phyloP scores from a whole-genome alignment of 495 filamentous ascomycete genomes.

The Extremus antarcticus region DNA sequence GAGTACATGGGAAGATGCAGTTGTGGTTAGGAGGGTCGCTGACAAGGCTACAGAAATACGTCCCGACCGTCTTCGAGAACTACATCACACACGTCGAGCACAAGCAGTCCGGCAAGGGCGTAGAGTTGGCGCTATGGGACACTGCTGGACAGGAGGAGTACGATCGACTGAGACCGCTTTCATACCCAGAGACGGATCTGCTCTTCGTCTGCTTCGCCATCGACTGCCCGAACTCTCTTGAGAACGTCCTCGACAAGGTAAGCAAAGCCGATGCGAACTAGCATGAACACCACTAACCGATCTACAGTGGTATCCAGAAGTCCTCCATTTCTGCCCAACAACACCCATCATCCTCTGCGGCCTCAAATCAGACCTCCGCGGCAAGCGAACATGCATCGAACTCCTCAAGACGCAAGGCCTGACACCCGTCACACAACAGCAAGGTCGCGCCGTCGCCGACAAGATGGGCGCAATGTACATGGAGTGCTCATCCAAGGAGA shows the following conservation, averaged over 20 bases:
- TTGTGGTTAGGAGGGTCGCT: neutral
- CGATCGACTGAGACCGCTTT: conserved; percentile 86
- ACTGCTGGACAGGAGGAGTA: conserved; percentile 98
- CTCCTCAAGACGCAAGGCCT: conserved; percentile 96
- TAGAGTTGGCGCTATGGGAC: conserved; percentile 96
- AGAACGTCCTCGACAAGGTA: conserved; percentile 99
- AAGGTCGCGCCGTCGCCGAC: conserved; percentile 74
- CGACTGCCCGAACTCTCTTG: conserved; percentile 93
- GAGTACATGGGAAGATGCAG: conserved; percentile 16
- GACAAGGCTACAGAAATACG: conserved; percentile 75
- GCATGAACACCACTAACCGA: conserved; percentile 13
- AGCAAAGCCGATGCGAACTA: conserved; percentile 11
- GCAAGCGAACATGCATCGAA: conserved; percentile 90
- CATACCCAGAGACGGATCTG: conserved; percentile 94
- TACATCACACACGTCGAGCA: conserved; percentile 96
- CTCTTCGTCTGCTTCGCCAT: conserved; percentile 99
- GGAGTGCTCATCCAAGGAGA: conserved; percentile 97
- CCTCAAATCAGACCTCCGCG: conserved; percentile 89
- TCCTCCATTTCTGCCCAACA: conserved; percentile 95
- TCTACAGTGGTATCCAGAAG: conserved; percentile 91
- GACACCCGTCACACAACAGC: conserved; percentile 82
- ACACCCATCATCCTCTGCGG: conserved; percentile 92
- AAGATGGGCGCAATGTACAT: conserved; percentile 93
- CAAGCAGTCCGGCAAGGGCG: conserved; percentile 73
- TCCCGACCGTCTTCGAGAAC: conserved; percentile 98